A percentile compares a stretch with the other conserved stretches of the same genome.
Conservation (phyloP, 2,329 filamentous ascomycete genomes). For the Stagonosporopsis vannaccii region DNA sequence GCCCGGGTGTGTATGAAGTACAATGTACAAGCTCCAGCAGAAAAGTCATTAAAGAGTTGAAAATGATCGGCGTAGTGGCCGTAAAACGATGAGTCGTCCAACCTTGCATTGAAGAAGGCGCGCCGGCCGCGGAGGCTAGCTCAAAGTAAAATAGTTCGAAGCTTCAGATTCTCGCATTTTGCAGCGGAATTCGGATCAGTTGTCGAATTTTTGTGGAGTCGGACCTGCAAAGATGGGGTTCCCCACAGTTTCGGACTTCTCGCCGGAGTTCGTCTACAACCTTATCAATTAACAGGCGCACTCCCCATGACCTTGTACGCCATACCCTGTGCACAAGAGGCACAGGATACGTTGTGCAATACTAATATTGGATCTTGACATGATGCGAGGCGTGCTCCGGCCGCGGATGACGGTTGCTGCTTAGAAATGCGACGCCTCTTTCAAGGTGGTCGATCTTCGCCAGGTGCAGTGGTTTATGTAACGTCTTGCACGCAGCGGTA, state of each 20-base stretch:
- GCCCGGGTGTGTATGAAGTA: not conserved
- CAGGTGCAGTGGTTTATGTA: not conserved
- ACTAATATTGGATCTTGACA: not conserved
- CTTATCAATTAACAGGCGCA: not conserved
- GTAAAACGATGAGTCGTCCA: constrained; percentile 2
- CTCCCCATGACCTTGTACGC: not conserved
- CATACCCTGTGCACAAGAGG: not conserved
- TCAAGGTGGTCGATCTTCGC: constrained; percentile 12
- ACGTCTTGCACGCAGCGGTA: not conserved
- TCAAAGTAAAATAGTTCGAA: not conserved
- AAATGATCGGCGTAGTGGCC: constrained; percentile 1
- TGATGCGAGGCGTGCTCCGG: constrained; percentile 1
- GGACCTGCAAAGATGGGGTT: constrained; percentile 9
- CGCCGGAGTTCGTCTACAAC: constrained; percentile 1
- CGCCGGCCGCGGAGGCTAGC: constrained; percentile 35
- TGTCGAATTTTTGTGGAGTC: constrained; percentile 10
- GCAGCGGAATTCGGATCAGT: not conserved
- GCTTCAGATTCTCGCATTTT: not conserved
- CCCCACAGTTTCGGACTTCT: constrained; percentile 19
- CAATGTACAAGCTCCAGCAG: constrained; percentile 1
- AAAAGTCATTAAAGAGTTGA: constrained; percentile 1
- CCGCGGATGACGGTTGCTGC: constrained; percentile 16
- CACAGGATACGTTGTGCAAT: not conserved
- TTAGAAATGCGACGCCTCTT: constrained; percentile 6
- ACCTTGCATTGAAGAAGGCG: constrained; percentile 5